Base-by-base conservation (phyloP, 331 rosid genomes). In the Malus hybrid region DNA sequence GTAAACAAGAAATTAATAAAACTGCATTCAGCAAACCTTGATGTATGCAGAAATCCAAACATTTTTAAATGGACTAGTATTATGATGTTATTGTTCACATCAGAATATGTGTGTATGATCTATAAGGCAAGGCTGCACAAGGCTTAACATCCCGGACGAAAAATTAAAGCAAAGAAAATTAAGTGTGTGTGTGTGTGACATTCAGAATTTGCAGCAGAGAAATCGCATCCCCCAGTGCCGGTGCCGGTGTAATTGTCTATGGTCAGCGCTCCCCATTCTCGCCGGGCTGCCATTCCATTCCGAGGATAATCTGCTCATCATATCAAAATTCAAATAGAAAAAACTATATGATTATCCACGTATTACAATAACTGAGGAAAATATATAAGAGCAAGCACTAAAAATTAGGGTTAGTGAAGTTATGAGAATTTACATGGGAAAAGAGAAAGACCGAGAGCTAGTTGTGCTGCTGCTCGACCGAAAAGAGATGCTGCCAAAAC, bases 201-300 rank as follows among this genome's bases (percentile, higher is more conserved):
- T 64, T 85, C 85, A 87, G 62, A 64, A 85, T 71, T 76, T 75
- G 60, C 78, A 78, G 82, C 90, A 87, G 71, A 77, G 83, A 77
- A 79, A 75, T 22, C 79, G 76, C 2, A 76, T 33, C 32, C 71
- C 74, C 90, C 84, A 77, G 14, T 66, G 69, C 77, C 69, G 56
- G 7, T 5, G 73, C 1, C 11, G 70, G 67, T 76, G 75, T 62
- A 52, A 13, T 78, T 52, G 64, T 56, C 10, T 29, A 19, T 12
- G 59, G 16, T 71, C 85, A 14, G 80, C 80, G 3, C 39, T 73
- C 28, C 4, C 76, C 90, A 87, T 87, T 74, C 88, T 77, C 62
- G 60, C 83, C 2, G 90, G 90, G 77, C 90, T 87, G 62, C 90
- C 86, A 24, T 59, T 76, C 88, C 88, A 87, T 65, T 84, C 90